These are phyloP conservation scores for Paralagenidium karlingii DNA, from an alignment of 352 stramenopile genomes.

Conservation along the genomic window DNA sequence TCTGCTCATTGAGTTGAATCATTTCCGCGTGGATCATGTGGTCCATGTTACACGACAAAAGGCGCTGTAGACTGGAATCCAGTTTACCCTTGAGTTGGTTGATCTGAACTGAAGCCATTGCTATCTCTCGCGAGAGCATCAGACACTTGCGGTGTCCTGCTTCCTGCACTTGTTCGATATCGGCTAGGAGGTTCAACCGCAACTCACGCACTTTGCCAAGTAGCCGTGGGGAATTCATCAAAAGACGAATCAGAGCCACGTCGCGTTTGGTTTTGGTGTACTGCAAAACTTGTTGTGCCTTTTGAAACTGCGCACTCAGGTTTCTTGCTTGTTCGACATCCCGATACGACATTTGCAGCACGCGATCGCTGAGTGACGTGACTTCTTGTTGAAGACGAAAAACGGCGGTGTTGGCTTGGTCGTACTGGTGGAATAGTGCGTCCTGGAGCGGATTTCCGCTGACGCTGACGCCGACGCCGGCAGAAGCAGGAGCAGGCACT, in stretches of 20 bases:
- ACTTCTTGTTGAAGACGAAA: constrained; percentile 24
- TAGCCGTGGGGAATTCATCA: constrained; percentile 40
- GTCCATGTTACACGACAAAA: constrained; percentile 22
- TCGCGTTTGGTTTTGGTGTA: constrained; percentile 11
- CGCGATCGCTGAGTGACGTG: constrained; percentile 20
- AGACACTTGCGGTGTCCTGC: constrained; percentile 45
- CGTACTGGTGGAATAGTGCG: constrained; percentile 35
- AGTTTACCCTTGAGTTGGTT: constrained; percentile 19
- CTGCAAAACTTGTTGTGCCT: constrained; percentile 13
- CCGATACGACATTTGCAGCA: constrained; percentile 29
- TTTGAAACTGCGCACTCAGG: constrained; percentile 17
- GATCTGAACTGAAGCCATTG: constrained; percentile 11
- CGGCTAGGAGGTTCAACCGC: constrained; percentile 27
- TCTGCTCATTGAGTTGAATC: constrained; percentile 31
- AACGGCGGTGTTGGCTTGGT: constrained; percentile 28
- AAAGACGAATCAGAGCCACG: constrained; percentile 20
- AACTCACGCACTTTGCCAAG: constrained; percentile 39
- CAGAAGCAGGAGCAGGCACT: too few relatives aligned
- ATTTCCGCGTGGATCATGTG: constrained; percentile 11
- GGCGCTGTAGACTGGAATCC: constrained; percentile 18
- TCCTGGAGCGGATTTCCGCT: too few relatives aligned
- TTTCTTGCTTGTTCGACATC: constrained; percentile 20
- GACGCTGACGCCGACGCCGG: too few relatives aligned
- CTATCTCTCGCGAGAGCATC: constrained; percentile 16
- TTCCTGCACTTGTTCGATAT: constrained; percentile 44